Conservation (phyloP, 345 rosid species). For the Isatis tinctoria region DNA sequence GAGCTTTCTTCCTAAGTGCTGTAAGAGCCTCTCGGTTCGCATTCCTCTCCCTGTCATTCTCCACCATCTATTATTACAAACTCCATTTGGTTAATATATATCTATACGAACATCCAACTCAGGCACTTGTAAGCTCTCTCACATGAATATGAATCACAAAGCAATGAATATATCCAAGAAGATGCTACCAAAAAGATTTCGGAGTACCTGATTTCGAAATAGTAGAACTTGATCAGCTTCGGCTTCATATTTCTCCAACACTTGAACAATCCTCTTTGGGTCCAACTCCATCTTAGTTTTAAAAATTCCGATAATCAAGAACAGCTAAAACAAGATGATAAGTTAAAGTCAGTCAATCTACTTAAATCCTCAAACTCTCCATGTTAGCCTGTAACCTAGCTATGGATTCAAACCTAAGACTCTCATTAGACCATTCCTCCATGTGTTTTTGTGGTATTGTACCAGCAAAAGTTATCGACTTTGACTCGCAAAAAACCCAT, state of each 20-base stretch:
- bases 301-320: neutral
- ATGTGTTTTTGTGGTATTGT: no score
- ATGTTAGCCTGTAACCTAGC: no score
- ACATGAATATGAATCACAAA: no score
- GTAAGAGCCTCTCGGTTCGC: constrained; percentile 77
- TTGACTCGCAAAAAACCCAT: no score
- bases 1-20: constrained; percentile 69
- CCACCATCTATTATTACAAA: constrained; percentile 48
- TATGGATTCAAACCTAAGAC: no score
- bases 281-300: constrained; percentile 46
- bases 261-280: constrained; percentile 43
- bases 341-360: no score
- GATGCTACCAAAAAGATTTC: constrained; percentile 1
- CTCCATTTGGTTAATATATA: neutral
- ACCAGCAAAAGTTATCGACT: no score
- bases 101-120: neutral
- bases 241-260: constrained; percentile 52
- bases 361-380: no score
- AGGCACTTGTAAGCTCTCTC: neutral
- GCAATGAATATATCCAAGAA: no score
- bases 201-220: constrained; percentile 52
- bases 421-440: no score
- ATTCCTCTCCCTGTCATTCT: constrained; percentile 67
- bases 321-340: neutral
- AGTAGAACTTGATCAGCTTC: constrained; percentile 69